Conservation (phyloP, 331 rosid species). For the Prunus yedoensis region DNA sequence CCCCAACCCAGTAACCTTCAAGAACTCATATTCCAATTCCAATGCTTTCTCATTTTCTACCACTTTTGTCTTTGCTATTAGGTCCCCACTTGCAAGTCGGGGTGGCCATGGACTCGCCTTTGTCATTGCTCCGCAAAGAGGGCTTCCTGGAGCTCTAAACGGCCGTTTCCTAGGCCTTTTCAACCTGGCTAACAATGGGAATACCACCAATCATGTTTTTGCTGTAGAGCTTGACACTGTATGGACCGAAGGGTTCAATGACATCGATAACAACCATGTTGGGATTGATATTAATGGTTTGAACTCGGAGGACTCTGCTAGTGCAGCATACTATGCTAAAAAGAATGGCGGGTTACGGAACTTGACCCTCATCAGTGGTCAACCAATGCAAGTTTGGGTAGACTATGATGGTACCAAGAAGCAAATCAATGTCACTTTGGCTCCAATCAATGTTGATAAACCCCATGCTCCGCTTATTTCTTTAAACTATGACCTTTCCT, state of each 20-base stretch:
- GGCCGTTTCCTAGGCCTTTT: conserved; percentile 30
- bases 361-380: conserved; percentile 11
- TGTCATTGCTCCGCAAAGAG: conserved; percentile 9
- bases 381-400: conserved; percentile 4
- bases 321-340: conserved; percentile 12
- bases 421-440: not conserved
- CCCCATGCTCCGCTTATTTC: not conserved
- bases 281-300: conserved; percentile 28
- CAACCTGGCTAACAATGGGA: conserved; percentile 5
- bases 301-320: conserved; percentile 16
- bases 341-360: not conserved
- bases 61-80: conserved; percentile 14
- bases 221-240: conserved; percentile 30
- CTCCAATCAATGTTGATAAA: not conserved
- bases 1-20: not conserved
- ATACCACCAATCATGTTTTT: conserved; percentile 6
- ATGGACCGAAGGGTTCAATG: not conserved
- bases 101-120: conserved; percentile 33
- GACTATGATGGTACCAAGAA: not conserved
- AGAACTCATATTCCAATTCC: not conserved
- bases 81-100: not conserved
- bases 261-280: conserved; percentile 24
- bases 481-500: not conserved
- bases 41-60: not conserved
- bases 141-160: not conserved